Base-by-base conservation (phyloP, 345 rosid genomes). In the Pelargonium nanum region DNA sequence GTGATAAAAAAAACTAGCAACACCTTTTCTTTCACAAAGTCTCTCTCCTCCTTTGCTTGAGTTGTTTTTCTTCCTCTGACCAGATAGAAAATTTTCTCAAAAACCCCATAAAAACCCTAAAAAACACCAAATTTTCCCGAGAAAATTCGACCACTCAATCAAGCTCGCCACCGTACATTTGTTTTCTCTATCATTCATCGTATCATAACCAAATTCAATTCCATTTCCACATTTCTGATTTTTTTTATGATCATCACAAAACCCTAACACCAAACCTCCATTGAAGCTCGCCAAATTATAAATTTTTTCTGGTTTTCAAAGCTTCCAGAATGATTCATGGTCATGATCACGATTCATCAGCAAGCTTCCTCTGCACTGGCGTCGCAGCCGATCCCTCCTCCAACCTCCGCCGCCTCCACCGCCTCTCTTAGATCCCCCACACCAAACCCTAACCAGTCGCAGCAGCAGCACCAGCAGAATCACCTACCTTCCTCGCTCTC, bases 281-380 rank as follows among this genome's bases (percentile, higher is more conserved):
- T n/a, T 22, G 26, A 23, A 2, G 26, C 13, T 9, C 57, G 0
- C 12, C 16, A 9, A 22, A 19, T 2, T 12, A 19, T 9, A 1
- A 19, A 24, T 25, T 22, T 15, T 9, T 22, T 16, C 26, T 9
- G 24, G 4, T 55, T 54, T 56, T 48, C 75, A 75, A 74, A 74
- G 4, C 22, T 54, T 56, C 32, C 75, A 75, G 76, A 74, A 82
- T 83, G 87, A 75, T 83, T 56, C 59, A 72, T 74, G 75, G 76
- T 74, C 60, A 65, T 44, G 81, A 70, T 72, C 70, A 73, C 66
- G 76, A 78, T 76, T 68, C 78, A 69, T 60, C 76, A 65, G 69
- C 79, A 65, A 73, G 61, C 52, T 45, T 66, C 85, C 50, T 65
- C 83, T 60, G 71, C 76, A 51, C 65, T 58, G 52, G 40, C 69